Evolutionary conservation across 2,329 filamentous ascomycete species (phyloP).

Genomic region (Cladosporium sp.): DNA sequence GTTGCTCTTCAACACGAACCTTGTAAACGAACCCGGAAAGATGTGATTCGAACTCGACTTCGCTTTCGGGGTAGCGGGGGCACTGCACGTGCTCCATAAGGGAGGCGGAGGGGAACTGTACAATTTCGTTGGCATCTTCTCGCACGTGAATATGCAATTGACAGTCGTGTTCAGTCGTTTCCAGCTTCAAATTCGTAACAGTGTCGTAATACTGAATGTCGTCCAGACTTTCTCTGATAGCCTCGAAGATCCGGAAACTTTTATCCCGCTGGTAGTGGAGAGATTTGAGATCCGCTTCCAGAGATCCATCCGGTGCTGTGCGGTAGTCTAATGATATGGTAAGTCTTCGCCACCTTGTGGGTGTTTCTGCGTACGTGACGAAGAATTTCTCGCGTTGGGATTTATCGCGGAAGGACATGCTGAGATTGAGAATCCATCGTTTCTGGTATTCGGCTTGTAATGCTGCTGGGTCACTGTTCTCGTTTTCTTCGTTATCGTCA

Average conservation of each 20-base stretch:
- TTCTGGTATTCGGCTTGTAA: constrained; percentile 77
- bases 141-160: constrained; percentile 93
- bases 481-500: constrained; percentile 30
- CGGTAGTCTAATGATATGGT: constrained; percentile 94
- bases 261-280: constrained; percentile 87
- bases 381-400: constrained; percentile 97
- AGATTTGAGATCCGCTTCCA: constrained; percentile 75
- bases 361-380: constrained; percentile 81
- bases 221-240: constrained; percentile 83
- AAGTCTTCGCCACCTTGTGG: constrained; percentile 76
- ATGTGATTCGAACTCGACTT: constrained; percentile 82
- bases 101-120: constrained; percentile 70
- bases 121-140: constrained; percentile 95
- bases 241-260: constrained; percentile 86
- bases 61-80: constrained; percentile 61
- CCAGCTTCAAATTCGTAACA: constrained; percentile 89
- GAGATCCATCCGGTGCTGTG: constrained; percentile 68
- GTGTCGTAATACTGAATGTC: constrained; percentile 96
- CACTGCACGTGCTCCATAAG: constrained; percentile 66
- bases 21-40: constrained; percentile 98
- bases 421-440: constrained; percentile 89
- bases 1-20: constrained; percentile 62
- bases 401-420: constrained; percentile 95
- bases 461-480: constrained; percentile 51
- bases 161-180: constrained; percentile 77